Evolutionary conservation across 371 early-diverging fungal genomes (phyloP), one percentile per base, ranked within the genome.

Genomic region (Circinella minor): DNA sequence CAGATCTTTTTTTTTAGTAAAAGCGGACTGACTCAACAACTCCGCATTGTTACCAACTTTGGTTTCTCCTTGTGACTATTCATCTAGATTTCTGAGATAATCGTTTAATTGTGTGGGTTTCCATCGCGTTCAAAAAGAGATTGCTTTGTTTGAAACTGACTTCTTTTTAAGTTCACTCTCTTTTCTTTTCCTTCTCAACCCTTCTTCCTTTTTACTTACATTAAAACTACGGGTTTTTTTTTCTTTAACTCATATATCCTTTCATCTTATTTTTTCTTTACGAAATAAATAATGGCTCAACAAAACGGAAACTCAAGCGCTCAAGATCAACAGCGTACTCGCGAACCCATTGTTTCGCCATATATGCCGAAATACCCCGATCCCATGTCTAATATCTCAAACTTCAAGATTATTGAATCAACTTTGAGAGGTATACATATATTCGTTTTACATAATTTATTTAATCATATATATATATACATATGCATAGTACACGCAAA

Each of bases 401-500:
- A 95, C 85, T 96, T 95, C 77, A 87, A 89, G 81, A 94, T 96
- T 75, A 96, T 96, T 79, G 96, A 96, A 74, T 94, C 94, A 0
- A 96, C 96, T 4, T 81, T 97, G 61, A 83, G 96, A 78, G 92
- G 92, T 91, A 83, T 51, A 51, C 17, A 9, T 57, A 61, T 43
- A 43, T 3, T 43, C 43, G 6, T 13, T 51, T 49, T 51, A 51
- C 51, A 51, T 13, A 51, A 51, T 51, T 13, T 11, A 9, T 47
- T 3, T 15, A 7, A n/a, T 3, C 14, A 51, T 7, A 17, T 4
- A 51, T 47, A 15, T 15, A 51, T 51, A 15, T 51, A 15, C 6
- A 43, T 51, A 51, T 51, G 7, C 51, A 51, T 27, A 27, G 2
- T 2, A 51, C n/a, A 51, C 51, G 1, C 14, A 51, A 8, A 51